Evolutionary conservation across 2,329 filamentous ascomycete genomes (phyloP).

Genomic region (Colletotrichum agaves): DNA sequence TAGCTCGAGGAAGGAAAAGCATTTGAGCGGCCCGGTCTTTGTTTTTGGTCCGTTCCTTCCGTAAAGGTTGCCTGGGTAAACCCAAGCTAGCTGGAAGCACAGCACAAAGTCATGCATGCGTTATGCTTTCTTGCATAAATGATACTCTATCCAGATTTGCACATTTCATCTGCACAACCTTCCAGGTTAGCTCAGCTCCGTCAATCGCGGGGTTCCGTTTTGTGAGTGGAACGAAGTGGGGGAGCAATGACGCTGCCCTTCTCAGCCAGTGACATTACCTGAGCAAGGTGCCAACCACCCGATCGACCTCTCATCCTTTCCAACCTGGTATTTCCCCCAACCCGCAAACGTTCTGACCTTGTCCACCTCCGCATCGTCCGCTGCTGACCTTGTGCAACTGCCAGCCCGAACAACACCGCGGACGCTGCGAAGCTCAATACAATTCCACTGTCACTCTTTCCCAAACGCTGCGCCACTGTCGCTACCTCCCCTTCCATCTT

Average conservation of each 20-base stretch:
- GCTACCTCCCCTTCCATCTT: not conserved
- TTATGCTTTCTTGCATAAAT: not conserved
- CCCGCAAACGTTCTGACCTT: not conserved
- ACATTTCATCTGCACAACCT: conserved; percentile 2
- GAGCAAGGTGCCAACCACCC: not conserved
- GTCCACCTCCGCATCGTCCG: conserved; percentile 4
- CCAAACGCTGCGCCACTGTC: conserved; percentile 7
- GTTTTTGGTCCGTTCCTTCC: not conserved
- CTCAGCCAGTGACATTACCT: conserved; percentile 14
- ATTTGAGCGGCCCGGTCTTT: conserved; percentile 20
- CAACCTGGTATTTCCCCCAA: not conserved
- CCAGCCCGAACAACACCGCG: not conserved
- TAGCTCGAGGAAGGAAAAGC: conserved; percentile 18
- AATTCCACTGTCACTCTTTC: not conserved
- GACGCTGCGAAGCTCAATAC: conserved; percentile 29
- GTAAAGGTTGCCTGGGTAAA: not conserved
- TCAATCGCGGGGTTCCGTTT: conserved; percentile 33
- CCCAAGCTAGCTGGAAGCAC: not conserved
- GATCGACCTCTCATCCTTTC: not conserved
- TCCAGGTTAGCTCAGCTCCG: not conserved
- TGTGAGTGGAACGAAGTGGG: conserved; percentile 21
- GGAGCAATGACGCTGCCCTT: not conserved
- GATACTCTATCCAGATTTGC: not conserved
- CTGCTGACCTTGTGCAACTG: conserved; percentile 13
- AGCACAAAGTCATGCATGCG: not conserved